Conservation (phyloP, 306 rosid genomes). For the Ammopiptanthus mongolicus region DNA sequence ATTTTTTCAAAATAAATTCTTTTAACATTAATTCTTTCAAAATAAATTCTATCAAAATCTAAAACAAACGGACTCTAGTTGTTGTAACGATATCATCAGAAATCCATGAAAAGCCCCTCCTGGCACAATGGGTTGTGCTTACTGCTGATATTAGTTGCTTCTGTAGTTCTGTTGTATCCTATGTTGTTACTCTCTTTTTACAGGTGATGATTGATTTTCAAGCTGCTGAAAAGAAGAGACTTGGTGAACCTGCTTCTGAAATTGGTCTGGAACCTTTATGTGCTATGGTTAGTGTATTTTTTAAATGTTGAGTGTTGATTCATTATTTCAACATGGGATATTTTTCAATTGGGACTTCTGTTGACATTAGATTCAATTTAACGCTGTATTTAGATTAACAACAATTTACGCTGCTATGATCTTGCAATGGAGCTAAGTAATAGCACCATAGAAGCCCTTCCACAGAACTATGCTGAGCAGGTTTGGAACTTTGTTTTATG, state of each 20-base stretch:
- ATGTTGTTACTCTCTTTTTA: conserved; percentile 12
- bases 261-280: conserved; percentile 89
- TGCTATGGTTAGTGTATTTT: conserved; percentile 71
- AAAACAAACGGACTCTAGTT: too few species aligned
- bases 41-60: too few species aligned
- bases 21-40: too few species aligned
- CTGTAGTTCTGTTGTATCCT: not conserved
- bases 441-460: conserved; percentile 88
- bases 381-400: conserved; percentile 64
- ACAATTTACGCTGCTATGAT: conserved; percentile 96
- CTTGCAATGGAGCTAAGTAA: conserved; percentile 95
- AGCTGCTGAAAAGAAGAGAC: conserved; percentile 87
- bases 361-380: conserved; percentile 9
- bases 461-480: conserved; percentile 91
- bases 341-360: conserved; percentile 9
- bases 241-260: conserved; percentile 94
- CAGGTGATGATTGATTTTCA: conserved; percentile 99
- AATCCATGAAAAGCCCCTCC: not conserved
- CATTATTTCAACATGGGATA: conserved; percentile 4
- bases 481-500: conserved; percentile 38
- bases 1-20: too few species aligned
- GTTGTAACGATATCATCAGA: not conserved
- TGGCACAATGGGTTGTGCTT: not conserved
- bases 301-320: not conserved
- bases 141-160: conserved; percentile 5